A percentile compares a stretch with the other conserved stretches of the same genome.
Evolutionary conservation across 2,329 filamentous ascomycete genomes (phyloP).

Genomic region (Myriangium duriaei): DNA sequence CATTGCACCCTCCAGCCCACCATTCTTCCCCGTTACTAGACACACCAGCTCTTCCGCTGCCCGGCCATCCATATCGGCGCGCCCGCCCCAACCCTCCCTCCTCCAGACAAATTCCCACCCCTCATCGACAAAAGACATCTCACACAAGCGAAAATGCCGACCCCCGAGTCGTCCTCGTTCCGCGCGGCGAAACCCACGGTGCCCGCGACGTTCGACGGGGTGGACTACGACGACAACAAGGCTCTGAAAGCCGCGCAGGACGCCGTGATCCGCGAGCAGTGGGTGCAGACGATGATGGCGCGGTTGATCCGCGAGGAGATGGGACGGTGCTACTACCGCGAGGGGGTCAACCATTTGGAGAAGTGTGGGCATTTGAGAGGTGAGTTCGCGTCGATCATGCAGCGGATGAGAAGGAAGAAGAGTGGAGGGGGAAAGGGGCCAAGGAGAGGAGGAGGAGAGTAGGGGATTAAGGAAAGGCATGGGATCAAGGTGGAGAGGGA

Average conservation of each 20-base stretch:
- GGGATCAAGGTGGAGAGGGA: not conserved
- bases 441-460: not conserved
- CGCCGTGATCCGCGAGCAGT: conserved; percentile 71
- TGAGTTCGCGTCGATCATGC: conserved; percentile 35
- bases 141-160: conserved; percentile 60
- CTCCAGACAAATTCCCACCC: no score
- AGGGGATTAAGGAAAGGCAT: not conserved
- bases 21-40: no score
- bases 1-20: no score
- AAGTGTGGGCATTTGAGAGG: conserved; percentile 74
- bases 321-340: conserved; percentile 71
- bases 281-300: conserved; percentile 84
- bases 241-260: conserved; percentile 74
- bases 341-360: conserved; percentile 79
- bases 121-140: no score
- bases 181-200: conserved; percentile 75
- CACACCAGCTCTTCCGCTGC: no score
- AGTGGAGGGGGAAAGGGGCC: not conserved
- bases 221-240: conserved; percentile 74
- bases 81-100: no score
- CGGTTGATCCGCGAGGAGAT: conserved; percentile 70
- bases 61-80: no score
- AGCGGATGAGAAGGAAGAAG: not conserved
- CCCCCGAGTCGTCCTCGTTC: conserved; percentile 69
- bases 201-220: conserved; percentile 70